Evolutionary conservation across 768 basidiomycete species (phyloP), one percentile per base, ranked within the genome.

Genomic region (Daedaleopsis nitida): DNA sequence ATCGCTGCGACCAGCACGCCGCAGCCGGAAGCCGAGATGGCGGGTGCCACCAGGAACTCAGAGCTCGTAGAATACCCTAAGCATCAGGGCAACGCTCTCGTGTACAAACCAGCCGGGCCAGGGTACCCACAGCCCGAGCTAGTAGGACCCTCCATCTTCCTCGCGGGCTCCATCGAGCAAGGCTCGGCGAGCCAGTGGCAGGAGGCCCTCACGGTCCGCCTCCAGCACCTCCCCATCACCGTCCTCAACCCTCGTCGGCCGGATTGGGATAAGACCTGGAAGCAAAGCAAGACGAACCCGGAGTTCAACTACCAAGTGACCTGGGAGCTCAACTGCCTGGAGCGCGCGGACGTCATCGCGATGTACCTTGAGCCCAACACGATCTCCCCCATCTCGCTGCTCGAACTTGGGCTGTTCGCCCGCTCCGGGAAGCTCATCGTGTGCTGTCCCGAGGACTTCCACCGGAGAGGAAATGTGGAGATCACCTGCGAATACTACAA

Each of bases 121-220:
- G 10, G 19, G 19, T 3, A 32, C 27, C 27, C 27, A 32, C 27
- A 3, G 27, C 19, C 47, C 47, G 47, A 49, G 11, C 7, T 49
- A 2, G 19, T 14, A 0, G 47, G 50, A 10, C 32, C 27, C 50
- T 52, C 37, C 35, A 42, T 55, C 42, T 55, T 55, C 54, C 43
- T 55, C 42, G 54, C 54, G 5, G 54, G 54, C 42, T 55, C 54
- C 23, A 55, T 55, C 54, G 54, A 55, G 43, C 8, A 14, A 27
- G 42, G 42, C 42, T 10, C 23, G 27, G 54, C 54, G 5, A 16
- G 11, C 12, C 8, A 14, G 9, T 55, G 54, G 54, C 54, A 55
- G 24, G 43, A 19, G 21, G 23, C 23, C 1, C 23, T 55, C 42
- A 34, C 44, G 14, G 32, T 9, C 16, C 38, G 19, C 37, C 34